Base-by-base conservation (phyloP, 2,329 filamentous ascomycete genomes). In the Diaporthe aspalathi region DNA sequence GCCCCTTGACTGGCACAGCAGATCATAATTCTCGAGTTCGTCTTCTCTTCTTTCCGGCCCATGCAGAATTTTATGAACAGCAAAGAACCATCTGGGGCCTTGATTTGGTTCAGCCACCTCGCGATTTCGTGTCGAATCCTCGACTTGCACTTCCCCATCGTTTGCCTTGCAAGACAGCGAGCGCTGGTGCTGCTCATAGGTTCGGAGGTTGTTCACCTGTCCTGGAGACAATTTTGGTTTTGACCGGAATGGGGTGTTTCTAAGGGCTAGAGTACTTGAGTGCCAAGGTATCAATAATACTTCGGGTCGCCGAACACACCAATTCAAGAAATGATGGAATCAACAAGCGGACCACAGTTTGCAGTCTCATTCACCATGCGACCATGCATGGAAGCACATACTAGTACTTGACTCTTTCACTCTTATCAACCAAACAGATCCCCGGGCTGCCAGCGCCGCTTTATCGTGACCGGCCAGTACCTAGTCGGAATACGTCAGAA, bases 401-500 rank as follows among this genome's bases (percentile, higher is more conserved):
- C 17, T 60, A 35, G 38, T 5, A 17, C 17, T 60, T 3, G n/a
- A 40, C 14, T 8, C 12, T 5, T 2, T 43, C 38, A 1, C 2
- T 32, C 56, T 45, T 14, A 14, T 5, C 17, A 9, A 17, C 4
- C 17, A 9, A 16, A 1, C 22, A 27, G n/a, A n/a, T 38, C 12
- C 38, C 32, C n/a, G 32, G 9, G 16, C 32, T 45, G 56, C 6
- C 14, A 49, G 43, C 27, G 17, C 27, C 32, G 14, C n/a, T 56
- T 49, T 45, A 29, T 49, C 54, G 35, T 27, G 20, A 35, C 1
- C 29, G 43, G 35, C 12, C 27, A 63, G 43, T 27, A n/a, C n/a
- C n/a, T n/a, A 35, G 45, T n/a, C n/a, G 56, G 12, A 29, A 63
- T 50, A 63, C 40, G 60, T 63, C 60, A 63, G 60, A 63, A 63